phyloP scores from a whole-genome alignment of 441 rosid species.

The Eruca vesicaria region DNA sequence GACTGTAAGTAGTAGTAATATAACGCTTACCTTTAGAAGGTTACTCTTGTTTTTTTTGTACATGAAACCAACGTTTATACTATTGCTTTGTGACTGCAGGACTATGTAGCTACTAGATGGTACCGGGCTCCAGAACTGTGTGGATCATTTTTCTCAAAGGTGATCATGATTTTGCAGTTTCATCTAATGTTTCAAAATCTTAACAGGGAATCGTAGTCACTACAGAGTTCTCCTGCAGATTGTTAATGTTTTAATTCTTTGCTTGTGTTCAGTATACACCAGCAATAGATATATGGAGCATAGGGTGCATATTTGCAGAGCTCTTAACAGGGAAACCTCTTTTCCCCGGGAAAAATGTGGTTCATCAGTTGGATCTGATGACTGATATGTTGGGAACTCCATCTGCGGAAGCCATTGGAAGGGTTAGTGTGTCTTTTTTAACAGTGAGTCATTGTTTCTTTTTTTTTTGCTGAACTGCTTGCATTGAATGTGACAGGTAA shows the following conservation, averaged over 20 bases:
- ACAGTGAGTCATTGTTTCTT: neutral
- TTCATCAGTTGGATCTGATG: conserved; percentile 93
- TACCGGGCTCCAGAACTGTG: conserved; percentile 96
- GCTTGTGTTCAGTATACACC: conserved; percentile 76
- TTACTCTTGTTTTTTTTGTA: neutral
- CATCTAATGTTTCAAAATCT: neutral
- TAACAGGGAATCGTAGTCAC: neutral
- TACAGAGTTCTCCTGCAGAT: neutral
- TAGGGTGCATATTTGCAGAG: conserved; percentile 96
- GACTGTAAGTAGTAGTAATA: conserved; percentile 65
- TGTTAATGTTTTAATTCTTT: conserved; percentile 14
- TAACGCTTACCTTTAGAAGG: neutral
- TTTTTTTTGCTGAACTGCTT: conserved; percentile 21
- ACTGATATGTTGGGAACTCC: conserved; percentile 96
- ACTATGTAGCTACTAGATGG: conserved; percentile 98
- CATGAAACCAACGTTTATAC: neutral
- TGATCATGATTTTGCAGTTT: conserved; percentile 24
- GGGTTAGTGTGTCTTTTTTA: conserved; percentile 48
- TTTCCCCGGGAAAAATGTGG: conserved; percentile 96
- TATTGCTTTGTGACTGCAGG: conserved; percentile 45
- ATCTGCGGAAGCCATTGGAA: conserved; percentile 87
- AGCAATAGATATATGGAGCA: conserved; percentile 98
- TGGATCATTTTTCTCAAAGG: conserved; percentile 98
- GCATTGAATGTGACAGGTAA: conserved; percentile 66
- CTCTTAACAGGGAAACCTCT: conserved; percentile 95